Conservation (phyloP, 768 basidiomycete species). For the Suillus bovinus region DNA sequence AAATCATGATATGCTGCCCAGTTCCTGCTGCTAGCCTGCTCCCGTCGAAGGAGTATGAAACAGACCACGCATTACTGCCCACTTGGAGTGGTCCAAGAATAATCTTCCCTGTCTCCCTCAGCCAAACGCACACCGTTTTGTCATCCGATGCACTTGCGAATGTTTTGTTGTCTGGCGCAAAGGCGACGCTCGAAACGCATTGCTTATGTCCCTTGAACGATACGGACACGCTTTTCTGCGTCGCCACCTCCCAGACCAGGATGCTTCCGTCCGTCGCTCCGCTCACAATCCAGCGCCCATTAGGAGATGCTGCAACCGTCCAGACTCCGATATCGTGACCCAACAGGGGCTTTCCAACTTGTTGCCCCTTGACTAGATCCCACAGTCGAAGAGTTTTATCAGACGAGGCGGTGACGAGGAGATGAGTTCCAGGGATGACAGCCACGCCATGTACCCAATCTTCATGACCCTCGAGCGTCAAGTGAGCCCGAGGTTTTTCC, state of each 20-base stretch:
- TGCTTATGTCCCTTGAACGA: constrained; percentile 14
- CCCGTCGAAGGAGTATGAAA: constrained; percentile 9
- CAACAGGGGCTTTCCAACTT: constrained; percentile 4
- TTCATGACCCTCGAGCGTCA: neutral
- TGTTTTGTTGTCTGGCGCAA: constrained; percentile 61
- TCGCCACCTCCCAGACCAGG: neutral
- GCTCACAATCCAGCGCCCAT: constrained; percentile 3
- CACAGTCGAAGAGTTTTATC: constrained; percentile 13
- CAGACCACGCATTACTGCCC: neutral
- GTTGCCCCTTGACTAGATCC: constrained; percentile 7
- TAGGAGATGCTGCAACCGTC: constrained; percentile 1
- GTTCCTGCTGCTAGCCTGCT: constrained; percentile 11
- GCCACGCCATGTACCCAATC: neutral
- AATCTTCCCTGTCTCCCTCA: neutral
- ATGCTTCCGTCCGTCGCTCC: neutral
- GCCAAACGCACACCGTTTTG: neutral
- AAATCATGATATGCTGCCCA: neutral
- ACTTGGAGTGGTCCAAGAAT: neutral
- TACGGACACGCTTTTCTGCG: constrained; percentile 66
- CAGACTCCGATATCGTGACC: constrained; percentile 4
- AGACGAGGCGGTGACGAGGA: constrained; percentile 12
- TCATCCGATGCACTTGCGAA: neutral
- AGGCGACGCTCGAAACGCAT: constrained; percentile 68
- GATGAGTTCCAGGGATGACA: neutral
- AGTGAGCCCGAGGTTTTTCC: neutral